Percentiles rank a stretch among this genome's conserved stretches.
Evolutionary conservation across 2,329 filamentous ascomycete species (phyloP).

Genomic region (Talaromyces sp.): DNA sequence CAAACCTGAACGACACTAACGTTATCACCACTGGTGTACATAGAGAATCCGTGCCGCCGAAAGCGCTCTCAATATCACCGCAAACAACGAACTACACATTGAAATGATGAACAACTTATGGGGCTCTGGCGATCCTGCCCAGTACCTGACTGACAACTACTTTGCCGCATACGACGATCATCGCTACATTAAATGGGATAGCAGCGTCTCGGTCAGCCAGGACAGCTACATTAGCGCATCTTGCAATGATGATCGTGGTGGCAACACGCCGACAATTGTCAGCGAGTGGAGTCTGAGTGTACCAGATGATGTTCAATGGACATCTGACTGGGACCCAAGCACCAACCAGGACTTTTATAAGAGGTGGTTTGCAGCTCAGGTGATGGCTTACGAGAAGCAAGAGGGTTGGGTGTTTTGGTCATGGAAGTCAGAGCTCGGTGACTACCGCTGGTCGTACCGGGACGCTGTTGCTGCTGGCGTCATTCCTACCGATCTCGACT

Average conservation of each 20-base stretch:
- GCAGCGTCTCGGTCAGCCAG: slow-evolving; percentile 38
- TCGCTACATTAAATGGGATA: slow-evolving; percentile 53
- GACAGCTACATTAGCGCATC: slow-evolving; percentile 47
- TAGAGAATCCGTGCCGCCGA: slow-evolving; percentile 47
- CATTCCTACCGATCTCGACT: slow-evolving; percentile 29
- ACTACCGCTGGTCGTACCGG: slow-evolving; percentile 25
- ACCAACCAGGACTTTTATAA: slow-evolving; percentile 48
- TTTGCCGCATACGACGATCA: slow-evolving; percentile 54
- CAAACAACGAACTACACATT: slow-evolving; percentile 47
- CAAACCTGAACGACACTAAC: neutral
- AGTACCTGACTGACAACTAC: slow-evolving; percentile 38
- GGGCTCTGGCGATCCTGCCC: slow-evolving; percentile 51
- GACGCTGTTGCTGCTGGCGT: slow-evolving; percentile 36
- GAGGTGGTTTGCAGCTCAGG: slow-evolving; percentile 54
- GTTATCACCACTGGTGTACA: neutral
- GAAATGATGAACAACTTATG: slow-evolving; percentile 50
- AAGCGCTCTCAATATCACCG: slow-evolving; percentile 34
- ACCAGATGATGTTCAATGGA: slow-evolving; percentile 44
- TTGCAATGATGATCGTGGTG: slow-evolving; percentile 43
- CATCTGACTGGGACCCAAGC: slow-evolving; percentile 37
- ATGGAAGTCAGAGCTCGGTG: slow-evolving; percentile 49
- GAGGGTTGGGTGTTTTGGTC: slow-evolving; percentile 55
- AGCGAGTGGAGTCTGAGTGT: slow-evolving; percentile 56
- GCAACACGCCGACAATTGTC: slow-evolving; percentile 45
- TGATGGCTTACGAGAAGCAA: slow-evolving; percentile 48